A percentile compares a stretch with the other conserved stretches of the same genome.
Evolutionary conservation across 768 basidiomycete species (phyloP).

Genomic region (Pisolithus sp.): DNA sequence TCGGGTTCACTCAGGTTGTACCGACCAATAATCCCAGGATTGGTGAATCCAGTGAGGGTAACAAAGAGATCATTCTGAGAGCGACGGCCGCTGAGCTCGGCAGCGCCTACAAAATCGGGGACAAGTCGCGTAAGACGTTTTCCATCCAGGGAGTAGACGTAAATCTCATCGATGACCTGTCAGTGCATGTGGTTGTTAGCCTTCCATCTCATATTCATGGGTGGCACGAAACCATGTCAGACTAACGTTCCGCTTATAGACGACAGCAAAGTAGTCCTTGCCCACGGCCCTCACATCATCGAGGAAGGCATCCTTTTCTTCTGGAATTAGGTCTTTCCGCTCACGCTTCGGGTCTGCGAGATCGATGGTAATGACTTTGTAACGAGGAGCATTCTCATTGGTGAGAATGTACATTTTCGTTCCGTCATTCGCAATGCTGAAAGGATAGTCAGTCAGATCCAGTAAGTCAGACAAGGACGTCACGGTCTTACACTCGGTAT

Average conservation of each 20-base stretch:
- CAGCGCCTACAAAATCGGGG: conserved; percentile 61
- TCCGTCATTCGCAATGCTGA: conserved; percentile 60
- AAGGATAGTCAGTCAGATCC: conserved; percentile 1
- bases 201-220: background rate
- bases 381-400: conserved; percentile 57
- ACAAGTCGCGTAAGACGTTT: conserved; percentile 49
- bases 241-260: conserved; percentile 70
- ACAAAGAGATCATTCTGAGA: conserved; percentile 59
- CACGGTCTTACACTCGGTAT: conserved; percentile 50
- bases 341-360: conserved; percentile 42
- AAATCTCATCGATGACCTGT: conserved; percentile 76
- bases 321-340: conserved; percentile 59
- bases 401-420: conserved; percentile 58
- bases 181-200: background rate
- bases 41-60: conserved; percentile 60
- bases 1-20: conserved; percentile 46
- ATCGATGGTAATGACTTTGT: conserved; percentile 63
- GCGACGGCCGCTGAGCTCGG: conserved; percentile 44
- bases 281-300: conserved; percentile 43
- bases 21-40: conserved; percentile 57
- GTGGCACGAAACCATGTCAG: background rate
- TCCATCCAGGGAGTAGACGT: conserved; percentile 58
- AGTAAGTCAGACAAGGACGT: background rate
- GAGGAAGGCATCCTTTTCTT: conserved; percentile 58
- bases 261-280: conserved; percentile 49